Conservation (phyloP, 257 asterid genomes). For the Ocimum tenuiflorum region DNA sequence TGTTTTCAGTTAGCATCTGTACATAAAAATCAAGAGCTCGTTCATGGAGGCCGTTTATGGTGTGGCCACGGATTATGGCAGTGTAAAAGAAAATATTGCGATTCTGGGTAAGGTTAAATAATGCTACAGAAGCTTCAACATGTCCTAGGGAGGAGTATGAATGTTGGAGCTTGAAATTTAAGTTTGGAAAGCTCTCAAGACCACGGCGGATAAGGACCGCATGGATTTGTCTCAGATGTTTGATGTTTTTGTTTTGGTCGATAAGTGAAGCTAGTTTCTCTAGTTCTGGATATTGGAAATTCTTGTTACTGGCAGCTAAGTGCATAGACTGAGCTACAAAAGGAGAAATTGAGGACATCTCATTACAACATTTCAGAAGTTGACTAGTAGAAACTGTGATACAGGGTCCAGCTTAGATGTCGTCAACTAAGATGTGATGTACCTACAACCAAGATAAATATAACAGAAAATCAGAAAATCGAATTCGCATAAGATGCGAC, state of each 20-base stretch:
- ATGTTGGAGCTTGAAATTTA: slow-evolving; percentile 47
- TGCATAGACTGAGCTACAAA: slow-evolving; percentile 24
- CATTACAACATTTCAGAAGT: neutral
- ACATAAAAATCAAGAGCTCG: slow-evolving; percentile 35
- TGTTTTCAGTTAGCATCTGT: slow-evolving; percentile 37
- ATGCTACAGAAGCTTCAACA: slow-evolving; percentile 26
- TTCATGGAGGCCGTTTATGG: slow-evolving; percentile 31
- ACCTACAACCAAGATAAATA: slow-evolving; percentile 8
- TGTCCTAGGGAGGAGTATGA: slow-evolving; percentile 40
- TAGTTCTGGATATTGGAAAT: slow-evolving; percentile 16
- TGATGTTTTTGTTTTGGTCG: slow-evolving; percentile 36
- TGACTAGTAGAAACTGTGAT: neutral
- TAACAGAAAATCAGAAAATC: neutral
- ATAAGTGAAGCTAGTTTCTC: slow-evolving; percentile 41
- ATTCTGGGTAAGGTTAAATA: slow-evolving; percentile 33
- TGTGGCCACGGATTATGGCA: slow-evolving; percentile 42
- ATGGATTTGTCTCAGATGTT: slow-evolving; percentile 34
- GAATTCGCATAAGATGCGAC: neutral
- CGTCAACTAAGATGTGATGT: neutral
- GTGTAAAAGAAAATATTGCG: slow-evolving; percentile 44
- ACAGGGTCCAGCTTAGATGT: neutral
- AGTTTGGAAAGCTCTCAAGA: slow-evolving; percentile 30
- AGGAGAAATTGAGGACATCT: slow-evolving; percentile 37
- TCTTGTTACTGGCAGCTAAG: slow-evolving; percentile 11
- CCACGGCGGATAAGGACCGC: slow-evolving; percentile 38